Evolutionary conservation across 371 early-diverging fungal genomes (phyloP), one percentile per base, ranked within the genome.

Genomic region (Mortierella sp.): DNA sequence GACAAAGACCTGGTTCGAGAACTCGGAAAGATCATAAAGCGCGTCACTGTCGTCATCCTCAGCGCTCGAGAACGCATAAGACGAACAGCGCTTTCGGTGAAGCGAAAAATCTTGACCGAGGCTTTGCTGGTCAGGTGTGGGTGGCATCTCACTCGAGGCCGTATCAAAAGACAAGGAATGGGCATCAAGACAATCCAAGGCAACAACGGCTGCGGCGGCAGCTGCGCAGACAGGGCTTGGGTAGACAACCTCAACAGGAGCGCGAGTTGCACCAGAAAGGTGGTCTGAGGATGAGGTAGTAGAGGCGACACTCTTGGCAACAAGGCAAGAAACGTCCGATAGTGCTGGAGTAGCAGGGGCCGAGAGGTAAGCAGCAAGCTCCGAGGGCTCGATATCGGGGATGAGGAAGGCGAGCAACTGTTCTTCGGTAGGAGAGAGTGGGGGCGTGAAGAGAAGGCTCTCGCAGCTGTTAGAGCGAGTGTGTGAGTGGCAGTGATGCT

Each of bases 161-260:
- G 77, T 72, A 46, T 68, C 72, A n/a, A 59, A 68, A 16, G 77
- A 77, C 15, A 62, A 65, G 18, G 72, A 68, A 66, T 77, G 72
- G 23, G 57, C 52, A 46, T 76, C 68, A 25, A 71, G 60, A 43
- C 72, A 72, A 30, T 76, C 72, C 29, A 72, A 18, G 25, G 77
- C 77, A 0, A 72, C 77, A 1, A 77, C 77, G 11, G 77, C 72
- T 21, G 77, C 77, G 0, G 77, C 77, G 2, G 77, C 77, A 0
- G 77, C 77, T 7, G 72, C 72, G 62, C 77, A 77, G 30, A 77
- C 77, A 7, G 77, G 77, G 47, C 77, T 77, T 12, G 77, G 77
- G 44, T 77, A 77, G 58, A 72, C 72, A 12, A 69, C 62, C 71
- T 70, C 71, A 1, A 55, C 63, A 21, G 50, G 45, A 23, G 55